Evolutionary conservation across 768 basidiomycete species (phyloP), one percentile per base, ranked within the genome.

Genomic region (Plicaturopsis crispa): DNA sequence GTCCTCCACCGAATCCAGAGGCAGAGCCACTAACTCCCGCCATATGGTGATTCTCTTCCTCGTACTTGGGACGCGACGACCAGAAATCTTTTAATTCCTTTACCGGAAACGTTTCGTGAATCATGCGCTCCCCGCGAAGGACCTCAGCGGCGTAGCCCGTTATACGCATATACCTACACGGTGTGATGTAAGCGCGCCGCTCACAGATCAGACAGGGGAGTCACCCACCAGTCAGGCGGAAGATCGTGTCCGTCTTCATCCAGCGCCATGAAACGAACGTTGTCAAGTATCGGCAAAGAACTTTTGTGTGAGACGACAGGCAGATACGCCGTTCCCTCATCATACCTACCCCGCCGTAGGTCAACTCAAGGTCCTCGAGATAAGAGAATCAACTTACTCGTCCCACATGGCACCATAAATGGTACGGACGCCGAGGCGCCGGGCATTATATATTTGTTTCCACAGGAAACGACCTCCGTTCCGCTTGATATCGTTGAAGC

Each of bases 321-420:
- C 69, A 91, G 74, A 44, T 86, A 74, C 2, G 78, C 84, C 0
- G 87, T 90, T 24, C 88, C 87, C 65, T 88, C 84, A 48, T 89
- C 85, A 46, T 88, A 88, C 56, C 82, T 84, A 42, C 30, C 8
- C 26, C 8, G 8, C 14, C 10, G 14, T 28, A 8, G 8, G 14
- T 28, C 8, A 14, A 28, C 26, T 28, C 14, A 28, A 28, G 26
- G 26, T 28, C 10, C 10, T 28, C 26, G n/a, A n/a, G n/a, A n/a
- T 35, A 5, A 10, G 34, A 13, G 13, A 19, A 31, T n/a, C 14
- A 4, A 59, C 65, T 44, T 42, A 70, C 80, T 88, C 87, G 49
- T 90, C 87, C 84, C 87, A 89, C 85, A 88, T 89, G 5, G 85
- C 84, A 17, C 81, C 80, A 45, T 89, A 89, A 38, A 88, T 72